These are phyloP conservation scores for Fonsecaea multimorphosa DNA, from an alignment of 2,329 filamentous ascomycete species.

Conservation along the genomic window DNA sequence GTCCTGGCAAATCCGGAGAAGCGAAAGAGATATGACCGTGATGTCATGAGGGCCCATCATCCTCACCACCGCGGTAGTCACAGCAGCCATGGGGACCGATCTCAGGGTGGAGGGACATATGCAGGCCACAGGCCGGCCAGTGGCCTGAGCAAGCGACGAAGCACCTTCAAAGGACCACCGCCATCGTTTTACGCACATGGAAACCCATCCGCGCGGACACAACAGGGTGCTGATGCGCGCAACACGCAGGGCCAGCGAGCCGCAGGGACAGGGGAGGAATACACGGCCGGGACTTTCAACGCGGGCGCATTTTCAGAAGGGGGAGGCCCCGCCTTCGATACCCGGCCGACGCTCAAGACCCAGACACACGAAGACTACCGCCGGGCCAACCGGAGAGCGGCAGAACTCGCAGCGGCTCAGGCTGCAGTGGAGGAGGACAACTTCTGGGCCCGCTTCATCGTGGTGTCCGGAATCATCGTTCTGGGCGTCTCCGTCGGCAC, in stretches of 20 bases:
- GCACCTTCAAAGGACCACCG: constrained; percentile 81
- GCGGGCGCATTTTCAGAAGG: constrained; percentile 37
- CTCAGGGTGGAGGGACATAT: constrained; percentile 37
- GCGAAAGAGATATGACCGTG: constrained; percentile 79
- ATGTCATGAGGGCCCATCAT: constrained; percentile 48
- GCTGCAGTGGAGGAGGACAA: constrained; percentile 46
- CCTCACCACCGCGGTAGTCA: constrained; percentile 42
- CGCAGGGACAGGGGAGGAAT: constrained; percentile 4
- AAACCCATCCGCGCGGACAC: constrained; percentile 67
- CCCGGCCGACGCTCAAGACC: constrained; percentile 72
- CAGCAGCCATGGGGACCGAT: constrained; percentile 42
- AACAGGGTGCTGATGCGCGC: constrained; percentile 62
- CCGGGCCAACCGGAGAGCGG: constrained; percentile 52
- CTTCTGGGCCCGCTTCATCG: constrained; percentile 46
- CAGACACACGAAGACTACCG: constrained; percentile 68
- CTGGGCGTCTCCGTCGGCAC: constrained; percentile 43
- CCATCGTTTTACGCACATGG: constrained; percentile 86
- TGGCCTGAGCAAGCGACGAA: constrained; percentile 77
- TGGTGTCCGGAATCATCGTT: constrained; percentile 49
- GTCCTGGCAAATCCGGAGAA: constrained; percentile 74
- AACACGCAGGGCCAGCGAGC: constrained; percentile 54
- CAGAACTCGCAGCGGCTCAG: constrained; percentile 44
- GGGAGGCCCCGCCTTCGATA: constrained; percentile 69
- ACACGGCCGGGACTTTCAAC: constrained; percentile 32
- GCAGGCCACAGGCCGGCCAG: constrained; percentile 68